Base-by-base conservation (phyloP, 257 asterid species). In the Cordia subcordata region DNA sequence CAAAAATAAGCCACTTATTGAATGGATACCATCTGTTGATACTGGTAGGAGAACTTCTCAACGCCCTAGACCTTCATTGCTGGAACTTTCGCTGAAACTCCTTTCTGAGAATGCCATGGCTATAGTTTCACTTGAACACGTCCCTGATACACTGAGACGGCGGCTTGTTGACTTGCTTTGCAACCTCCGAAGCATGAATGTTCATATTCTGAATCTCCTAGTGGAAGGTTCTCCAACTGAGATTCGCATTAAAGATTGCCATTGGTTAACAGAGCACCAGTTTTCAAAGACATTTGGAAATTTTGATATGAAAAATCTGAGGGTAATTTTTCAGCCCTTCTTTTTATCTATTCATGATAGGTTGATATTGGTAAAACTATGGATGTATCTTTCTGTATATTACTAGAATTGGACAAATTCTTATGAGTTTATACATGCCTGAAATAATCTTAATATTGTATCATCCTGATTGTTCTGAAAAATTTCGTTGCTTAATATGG, bases 181-280 rank as follows among this genome's bases (percentile, higher is more conserved):
- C 60, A 79, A 82, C 74, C 70, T 21, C 21, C 55, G 94, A 49
- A 77, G 66, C 68, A 90, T 90, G 81, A 71, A 72, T 37, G 53
- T 39, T 0, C 62, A 39, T 56, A 57, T 76, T 58, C 54, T 90
- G 68, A 60, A 78, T 42, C 84, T 85, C 64, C 76, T 90, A 35
- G 56, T 79, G 33, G 55, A 74, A 73, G 88, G 88, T 73, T 69
- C 78, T 58, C 94, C 97, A 57, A 78, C 83, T 35, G 85, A 79
- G 71, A 72, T 90, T 73, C 76, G 82, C 49, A 14, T 90, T 57
- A 87, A 87, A 63, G 83, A 87, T 55, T 79, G 84, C 68, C 75
- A 94, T 13, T 87, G 92, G 92, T 68, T 90, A 49, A 77, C 82
- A 37, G 94, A 87, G n/a, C 53, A 71, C 20, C 77, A 76, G 55